phyloP scores from a whole-genome alignment of 805 yeast genomes.

The Lipomyces yamadae region DNA sequence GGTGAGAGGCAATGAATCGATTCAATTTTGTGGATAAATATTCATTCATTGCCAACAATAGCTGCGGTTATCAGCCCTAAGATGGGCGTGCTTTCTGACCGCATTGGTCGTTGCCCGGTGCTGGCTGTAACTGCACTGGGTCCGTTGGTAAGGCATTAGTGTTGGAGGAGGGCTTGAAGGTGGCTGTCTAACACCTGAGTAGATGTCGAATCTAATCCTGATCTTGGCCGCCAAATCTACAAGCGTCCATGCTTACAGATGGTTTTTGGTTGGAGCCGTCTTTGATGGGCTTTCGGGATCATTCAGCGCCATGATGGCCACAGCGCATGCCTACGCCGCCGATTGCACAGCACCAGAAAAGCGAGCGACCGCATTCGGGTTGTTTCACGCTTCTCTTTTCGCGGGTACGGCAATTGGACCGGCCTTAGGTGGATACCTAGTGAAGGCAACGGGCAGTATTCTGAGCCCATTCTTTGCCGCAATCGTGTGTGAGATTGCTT shows the following conservation, averaged over 20 bases:
- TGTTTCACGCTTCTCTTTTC: constrained; percentile 41
- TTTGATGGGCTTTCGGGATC: constrained; percentile 69
- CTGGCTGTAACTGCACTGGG: constrained; percentile 27
- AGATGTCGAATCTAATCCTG: constrained; percentile 16
- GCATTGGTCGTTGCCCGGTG: constrained; percentile 31
- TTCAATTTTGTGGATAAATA: background rate
- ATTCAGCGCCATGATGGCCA: constrained; percentile 56
- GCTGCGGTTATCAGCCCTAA: constrained; percentile 33
- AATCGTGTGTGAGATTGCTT: constrained; percentile 13
- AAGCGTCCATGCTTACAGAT: constrained; percentile 34
- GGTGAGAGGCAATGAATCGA: background rate
- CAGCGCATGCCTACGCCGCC: constrained; percentile 70
- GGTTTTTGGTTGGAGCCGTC: constrained; percentile 52
- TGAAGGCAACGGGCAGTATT: constrained; percentile 28
- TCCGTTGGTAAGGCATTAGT: constrained; percentile 6
- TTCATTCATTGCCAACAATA: constrained; percentile 2
- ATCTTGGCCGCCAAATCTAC: constrained; percentile 23
- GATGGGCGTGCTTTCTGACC: constrained; percentile 32
- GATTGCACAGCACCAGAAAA: constrained; percentile 70
- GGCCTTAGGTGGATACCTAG: constrained; percentile 37
- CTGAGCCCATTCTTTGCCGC: constrained; percentile 23
- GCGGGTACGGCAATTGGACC: constrained; percentile 42
- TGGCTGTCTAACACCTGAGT: background rate
- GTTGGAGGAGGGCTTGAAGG: background rate
- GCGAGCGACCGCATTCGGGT: constrained; percentile 49